Percentiles rank a stretch among this genome's conserved stretches.
These are phyloP conservation scores for Pyrenochaeta sp. DNA, from an alignment of 2,329 filamentous ascomycete species.

Conservation along the genomic window DNA sequence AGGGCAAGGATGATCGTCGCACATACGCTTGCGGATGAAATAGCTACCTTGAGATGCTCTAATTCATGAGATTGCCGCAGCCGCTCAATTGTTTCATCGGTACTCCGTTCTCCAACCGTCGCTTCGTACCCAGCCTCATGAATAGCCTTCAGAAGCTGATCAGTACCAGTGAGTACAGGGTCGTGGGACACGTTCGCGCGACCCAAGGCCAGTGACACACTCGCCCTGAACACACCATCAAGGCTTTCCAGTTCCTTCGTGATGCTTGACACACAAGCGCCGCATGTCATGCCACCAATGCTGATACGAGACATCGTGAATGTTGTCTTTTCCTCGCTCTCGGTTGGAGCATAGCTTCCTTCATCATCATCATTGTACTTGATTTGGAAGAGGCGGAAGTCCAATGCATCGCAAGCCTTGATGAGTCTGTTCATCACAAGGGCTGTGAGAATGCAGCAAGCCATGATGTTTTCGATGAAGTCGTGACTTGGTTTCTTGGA, in stretches of 20 bases:
- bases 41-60: neutral
- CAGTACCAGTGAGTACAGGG: neutral
- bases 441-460: slow-evolving; percentile 21
- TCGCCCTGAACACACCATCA: slow-evolving; percentile 9
- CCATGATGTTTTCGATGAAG: slow-evolving; percentile 5
- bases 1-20: slow-evolving; percentile 1
- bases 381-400: slow-evolving; percentile 18
- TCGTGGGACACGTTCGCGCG: slow-evolving; percentile 10
- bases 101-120: neutral
- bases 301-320: slow-evolving; percentile 8
- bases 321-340: neutral
- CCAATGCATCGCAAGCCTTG: slow-evolving; percentile 20
- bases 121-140: neutral
- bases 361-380: slow-evolving; percentile 20
- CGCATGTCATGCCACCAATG: slow-evolving; percentile 23
- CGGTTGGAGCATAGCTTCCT: slow-evolving; percentile 1
- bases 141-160: neutral
- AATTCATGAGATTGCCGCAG: slow-evolving; percentile 7
- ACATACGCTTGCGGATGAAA: slow-evolving; percentile 6
- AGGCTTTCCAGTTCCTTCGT: slow-evolving; percentile 4
- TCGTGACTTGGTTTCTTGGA: neutral
- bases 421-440: slow-evolving; percentile 21
- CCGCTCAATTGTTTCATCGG: slow-evolving; percentile 1
- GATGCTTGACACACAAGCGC: slow-evolving; percentile 13
- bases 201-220: slow-evolving; percentile 7